phyloP scores from a whole-genome alignment of 1,284 basidiomycete genomes.

The Cutaneotrichosporon daszewskae region DNA sequence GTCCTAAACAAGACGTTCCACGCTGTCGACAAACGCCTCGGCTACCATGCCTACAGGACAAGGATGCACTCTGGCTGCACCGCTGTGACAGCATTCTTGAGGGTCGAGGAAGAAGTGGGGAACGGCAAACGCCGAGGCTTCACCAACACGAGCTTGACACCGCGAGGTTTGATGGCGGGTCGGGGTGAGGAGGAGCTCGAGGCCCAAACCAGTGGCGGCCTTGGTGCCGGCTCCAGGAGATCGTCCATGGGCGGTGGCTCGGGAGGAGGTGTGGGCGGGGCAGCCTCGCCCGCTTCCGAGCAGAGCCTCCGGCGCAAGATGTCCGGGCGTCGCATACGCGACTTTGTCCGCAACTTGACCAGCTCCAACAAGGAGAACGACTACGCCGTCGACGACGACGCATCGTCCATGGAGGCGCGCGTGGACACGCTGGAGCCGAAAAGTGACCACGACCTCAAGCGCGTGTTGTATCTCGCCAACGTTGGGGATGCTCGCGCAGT shows the following conservation, averaged over 20 bases:
- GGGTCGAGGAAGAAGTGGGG: conserved; percentile 67
- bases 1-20: conserved; percentile 91
- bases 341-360: conserved; percentile 45
- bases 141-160: conserved; percentile 33
- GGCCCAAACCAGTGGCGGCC: conserved; percentile 26
- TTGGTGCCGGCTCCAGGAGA: conserved; percentile 14
- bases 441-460: conserved; percentile 48
- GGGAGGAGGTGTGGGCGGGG: conserved; percentile 20
- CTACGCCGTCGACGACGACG: conserved; percentile 24
- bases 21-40: conserved; percentile 75
- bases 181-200: conserved; percentile 46
- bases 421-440: conserved; percentile 44
- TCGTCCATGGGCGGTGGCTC: conserved; percentile 30
- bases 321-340: conserved; percentile 39
- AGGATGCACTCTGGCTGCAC: conserved; percentile 96
- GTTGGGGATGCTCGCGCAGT: conserved; percentile 61
- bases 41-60: conserved; percentile 73
- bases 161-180: conserved; percentile 41
- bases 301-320: conserved; percentile 26
- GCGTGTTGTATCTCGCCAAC: conserved; percentile 92
- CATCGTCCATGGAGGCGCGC: conserved; percentile 25
- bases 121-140: conserved; percentile 22
- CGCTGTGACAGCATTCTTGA: conserved; percentile 92
- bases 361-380: conserved; percentile 22
- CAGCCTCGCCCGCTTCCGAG: conserved; percentile 12